Conservation (phyloP, 129 eudicot species). For the Dittrichia graveolens region DNA sequence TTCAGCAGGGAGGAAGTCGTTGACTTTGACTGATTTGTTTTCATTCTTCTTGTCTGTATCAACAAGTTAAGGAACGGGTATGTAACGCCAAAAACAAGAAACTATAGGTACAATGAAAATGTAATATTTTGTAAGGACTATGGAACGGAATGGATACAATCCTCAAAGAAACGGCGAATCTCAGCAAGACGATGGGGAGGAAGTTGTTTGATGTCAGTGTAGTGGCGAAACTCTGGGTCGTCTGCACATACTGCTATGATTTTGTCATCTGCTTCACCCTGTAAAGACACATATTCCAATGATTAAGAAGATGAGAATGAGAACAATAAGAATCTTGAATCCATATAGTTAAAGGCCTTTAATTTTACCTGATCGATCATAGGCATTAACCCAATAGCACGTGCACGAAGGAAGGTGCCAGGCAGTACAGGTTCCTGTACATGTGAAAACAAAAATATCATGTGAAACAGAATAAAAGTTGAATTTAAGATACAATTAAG, state of each 20-base stretch:
- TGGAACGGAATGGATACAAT: constrained; percentile 69
- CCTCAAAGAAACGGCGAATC: constrained; percentile 96
- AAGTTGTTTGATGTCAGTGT: constrained; percentile 74
- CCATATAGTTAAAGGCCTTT: background rate
- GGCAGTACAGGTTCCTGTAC: constrained; percentile 89
- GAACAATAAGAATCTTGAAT: background rate
- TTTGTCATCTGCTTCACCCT: constrained; percentile 98
- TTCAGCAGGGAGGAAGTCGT: constrained; percentile 88
- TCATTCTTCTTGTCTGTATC: constrained; percentile 85
- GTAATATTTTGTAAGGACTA: background rate
- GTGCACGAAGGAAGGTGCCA: constrained; percentile 88
- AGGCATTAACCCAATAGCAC: constrained; percentile 97
- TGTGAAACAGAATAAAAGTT: background rate
- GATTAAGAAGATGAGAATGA: background rate
- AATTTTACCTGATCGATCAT: constrained; percentile 87
- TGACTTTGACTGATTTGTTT: constrained; percentile 84
- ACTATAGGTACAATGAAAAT: background rate
- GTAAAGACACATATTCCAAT: constrained; percentile 6
- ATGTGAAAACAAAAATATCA: background rate
- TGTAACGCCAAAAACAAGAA: constrained; percentile 10
- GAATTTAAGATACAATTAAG: constrained; percentile 10
- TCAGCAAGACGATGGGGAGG: constrained; percentile 98
- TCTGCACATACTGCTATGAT: constrained; percentile 98
- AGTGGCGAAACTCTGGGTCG: constrained; percentile 95
- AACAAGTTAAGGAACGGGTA: constrained; percentile 20